These are phyloP conservation scores for Lathyrus sativus DNA, from an alignment of 306 rosid species.

Conservation along the genomic window DNA sequence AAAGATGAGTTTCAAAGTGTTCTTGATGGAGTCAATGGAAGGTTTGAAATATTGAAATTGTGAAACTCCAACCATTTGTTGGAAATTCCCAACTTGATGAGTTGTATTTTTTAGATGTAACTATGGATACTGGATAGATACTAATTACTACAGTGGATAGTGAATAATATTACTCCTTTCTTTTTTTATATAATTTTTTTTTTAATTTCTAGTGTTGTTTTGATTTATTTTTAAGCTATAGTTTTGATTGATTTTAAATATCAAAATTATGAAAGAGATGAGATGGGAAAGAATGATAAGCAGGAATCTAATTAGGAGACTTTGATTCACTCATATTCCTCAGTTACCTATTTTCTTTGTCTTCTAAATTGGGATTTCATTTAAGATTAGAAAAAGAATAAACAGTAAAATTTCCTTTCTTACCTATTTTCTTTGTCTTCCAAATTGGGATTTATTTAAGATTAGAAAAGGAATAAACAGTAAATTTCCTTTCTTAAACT, in stretches of 20 bases:
- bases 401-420: too few species aligned
- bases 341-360: not conserved
- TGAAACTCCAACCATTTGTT: slow-evolving; percentile 42
- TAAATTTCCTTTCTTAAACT: too few species aligned
- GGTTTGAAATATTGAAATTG: not conserved
- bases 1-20: slow-evolving; percentile 24
- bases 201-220: too few species aligned
- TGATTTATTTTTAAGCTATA: not conserved
- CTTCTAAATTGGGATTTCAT: not conserved
- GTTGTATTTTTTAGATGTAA: slow-evolving; percentile 37
- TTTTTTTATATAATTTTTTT: not conserved
- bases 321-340: not conserved
- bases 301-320: not conserved
- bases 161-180: slow-evolving; percentile 23
- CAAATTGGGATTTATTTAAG: not conserved
- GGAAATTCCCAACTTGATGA: slow-evolving; percentile 37
- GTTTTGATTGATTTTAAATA: not conserved
- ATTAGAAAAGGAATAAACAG: not conserved
- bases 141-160: slow-evolving; percentile 31
- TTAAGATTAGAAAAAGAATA: not conserved
- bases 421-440: not conserved
- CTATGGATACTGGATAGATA: slow-evolving; percentile 27
- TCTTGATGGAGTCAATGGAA: slow-evolving; percentile 24
- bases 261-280: not conserved
- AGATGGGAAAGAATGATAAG: not conserved